Base-by-base conservation (phyloP, 345 rosid genomes). In the Rubroshorea leprosula region DNA sequence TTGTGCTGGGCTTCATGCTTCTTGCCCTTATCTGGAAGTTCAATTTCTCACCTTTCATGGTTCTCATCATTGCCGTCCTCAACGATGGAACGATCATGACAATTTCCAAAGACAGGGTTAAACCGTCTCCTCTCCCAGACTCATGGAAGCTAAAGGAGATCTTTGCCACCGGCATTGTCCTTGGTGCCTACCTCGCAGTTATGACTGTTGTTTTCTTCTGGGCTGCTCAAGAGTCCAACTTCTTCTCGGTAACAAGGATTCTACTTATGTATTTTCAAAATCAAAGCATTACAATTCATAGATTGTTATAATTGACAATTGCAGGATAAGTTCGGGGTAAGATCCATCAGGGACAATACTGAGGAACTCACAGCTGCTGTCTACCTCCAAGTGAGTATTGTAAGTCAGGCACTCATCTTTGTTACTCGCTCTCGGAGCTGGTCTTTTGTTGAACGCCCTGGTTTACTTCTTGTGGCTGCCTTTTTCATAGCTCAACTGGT, bases 371-470 rank as follows among this genome's bases (percentile, higher is more conserved):
- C 85, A 47, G 83, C 93, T 13, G 96, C 93, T n/a, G 49, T 91
- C 29, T 91, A 91, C 68, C 93, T 88, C 46, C 98, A 91, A 86
- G 98, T 91, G 51, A 91, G 96, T 67, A 86, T 86, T 17, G 81
- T 91, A 50, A 91, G 98, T 58, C 98, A 91, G 67, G 95, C 96
- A 25, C 96, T 91, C 62, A 91, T 91, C 69, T 91, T 91, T 56
- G 98, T 91, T 17, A 91, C 98, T n/a, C 78, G 96, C 53, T 91
- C 98, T 5, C 83, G 90, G 38, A 84, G 96, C 72, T 91, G 96
- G 95, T 91, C 98, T 23, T 91, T 53, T 25, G 23, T 81, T 5
- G 98, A 92, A 69, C 90, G 95, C 64, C 98, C 98, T 20, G 98
- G 98, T 57, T 57, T 84, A 50, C 51, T 79, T 70, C 90, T 88